Evolutionary conservation across 2,329 filamentous ascomycete species (phyloP), one percentile per base, ranked within the genome.

Genomic region (Tolypocladium inflatum): DNA sequence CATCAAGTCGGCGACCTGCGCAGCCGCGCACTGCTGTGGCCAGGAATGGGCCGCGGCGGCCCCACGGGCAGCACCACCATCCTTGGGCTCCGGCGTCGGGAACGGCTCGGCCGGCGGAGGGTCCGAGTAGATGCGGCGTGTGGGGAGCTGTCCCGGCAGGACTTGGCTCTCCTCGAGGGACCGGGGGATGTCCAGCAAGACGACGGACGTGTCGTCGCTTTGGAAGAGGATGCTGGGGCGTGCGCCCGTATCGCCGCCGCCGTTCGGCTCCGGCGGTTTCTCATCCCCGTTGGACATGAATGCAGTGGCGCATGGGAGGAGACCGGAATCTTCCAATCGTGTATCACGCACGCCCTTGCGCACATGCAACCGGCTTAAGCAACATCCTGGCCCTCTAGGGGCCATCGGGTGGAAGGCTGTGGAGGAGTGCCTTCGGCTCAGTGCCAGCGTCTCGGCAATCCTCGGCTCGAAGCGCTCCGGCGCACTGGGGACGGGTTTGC

Each of bases 151-250:
- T 37, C 70, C 71, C 8, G 73, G 67, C 15, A 74, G 73, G 39
- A 78, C 77, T 71, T 91, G 89, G 21, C 82, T 83, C 60, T 83
- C 77, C 63, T 88, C 85, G 43, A 91, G 81, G 2, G 89, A 89
- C 21, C 77, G 75, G 30, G 89, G 88, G 52, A 91, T 81, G 65
- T 92, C 89, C 55, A 91, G 70, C 33, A 91, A 69, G 26, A 83
- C 75, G 56, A 86, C 71, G 52, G 79, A 76, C 54, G 72, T 66
- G 63, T 72, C 67, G 6, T 53, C 43, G 61, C 60, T 70, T 54
- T 68, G 64, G 59, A 67, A 75, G 55, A 76, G 66, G 30, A 74
- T 59, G 21, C 70, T 72, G 2, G 68, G 63, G 15, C 30, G 1
- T 9, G 48, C 1, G 3, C 35, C 48, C 26, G 45, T 9, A 1